A percentile compares a stretch with the other conserved stretches of the same genome.
phyloP scores from a whole-genome alignment of 306 rosid species.

The Comarum palustre region DNA sequence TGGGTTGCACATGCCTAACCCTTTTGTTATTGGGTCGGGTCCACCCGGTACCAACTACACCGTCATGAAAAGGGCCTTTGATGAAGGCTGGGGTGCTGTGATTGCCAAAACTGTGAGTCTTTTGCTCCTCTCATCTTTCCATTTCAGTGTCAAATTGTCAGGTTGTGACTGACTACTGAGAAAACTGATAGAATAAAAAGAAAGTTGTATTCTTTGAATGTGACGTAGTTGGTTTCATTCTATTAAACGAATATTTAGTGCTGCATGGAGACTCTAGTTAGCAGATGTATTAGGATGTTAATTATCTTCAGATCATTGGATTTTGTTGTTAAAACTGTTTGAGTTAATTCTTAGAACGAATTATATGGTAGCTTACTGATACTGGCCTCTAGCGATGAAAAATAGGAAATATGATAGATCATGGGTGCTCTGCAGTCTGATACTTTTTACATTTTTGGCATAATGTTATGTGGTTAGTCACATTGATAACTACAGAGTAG shows the following conservation, averaged over 20 bases:
- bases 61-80: conserved; percentile 96
- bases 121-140: background rate
- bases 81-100: conserved; percentile 99
- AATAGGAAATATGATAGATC: background rate
- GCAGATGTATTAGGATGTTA: background rate
- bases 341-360: background rate
- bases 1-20: conserved; percentile 85
- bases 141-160: background rate
- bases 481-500: background rate
- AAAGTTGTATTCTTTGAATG: background rate
- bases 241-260: background rate
- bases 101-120: conserved; percentile 90
- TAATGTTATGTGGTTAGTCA: background rate
- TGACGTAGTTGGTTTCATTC: background rate
- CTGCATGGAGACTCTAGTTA: background rate
- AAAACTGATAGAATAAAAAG: background rate
- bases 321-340: background rate
- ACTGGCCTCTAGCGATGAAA: background rate
- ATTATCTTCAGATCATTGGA: background rate
- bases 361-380: background rate
- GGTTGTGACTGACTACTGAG: conserved; percentile 7
- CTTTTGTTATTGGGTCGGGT: conserved; percentile 93
- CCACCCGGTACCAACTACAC: conserved; percentile 99
- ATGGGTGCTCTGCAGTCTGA: background rate
- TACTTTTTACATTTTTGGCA: background rate